Evolutionary conservation across 768 basidiomycete genomes (phyloP), one percentile per base, ranked within the genome.

Genomic region (Multifurca ochricompacta): DNA sequence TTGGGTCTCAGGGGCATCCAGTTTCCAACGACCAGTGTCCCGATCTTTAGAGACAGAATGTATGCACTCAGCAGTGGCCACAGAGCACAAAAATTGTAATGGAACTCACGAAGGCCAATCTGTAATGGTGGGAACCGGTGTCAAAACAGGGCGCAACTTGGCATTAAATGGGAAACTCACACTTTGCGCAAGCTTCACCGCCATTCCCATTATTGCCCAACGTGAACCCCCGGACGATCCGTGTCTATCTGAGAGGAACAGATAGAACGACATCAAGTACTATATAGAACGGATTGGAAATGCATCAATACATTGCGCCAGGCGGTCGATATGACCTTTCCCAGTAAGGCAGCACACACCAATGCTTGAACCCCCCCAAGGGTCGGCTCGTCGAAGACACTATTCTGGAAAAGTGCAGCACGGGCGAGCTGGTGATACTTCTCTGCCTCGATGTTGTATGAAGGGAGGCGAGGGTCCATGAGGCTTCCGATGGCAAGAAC

Each of bases 121-220:
- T 85, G 62, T 55, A 53, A 40, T 54, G 27, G 34, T 4, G 48
- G 36, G 14, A 23, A 18, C 23, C 1, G 43, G 37, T 45, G 48
- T 63, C 46, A 54, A 48, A 53, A 43, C 45, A 36, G 56, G 65
- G 48, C 43, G 54, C 53, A 59, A 57, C 27, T 44, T 47, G 37
- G 35, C 23, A 41, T 35, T 4, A 4, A 41, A n/a, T 23, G 32
- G 18, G 19, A 32, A 18, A 70, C 68, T 66, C 37, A 85, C 83
- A 69, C 81, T 81, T 65, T 83, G 81, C 35, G 81, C 81, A 59
- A 85, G 67, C 65, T 86, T 86, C 31, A 82, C 80, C n/a, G 79
- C 77, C 51, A 86, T 74, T 45, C 84, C 84, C 81, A 85, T 83
- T 49, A 81, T 68, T 8, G 80, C 76, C 84, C 84, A 86, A 61